Base-by-base conservation (phyloP, 2,329 filamentous ascomycete species). In the Fusarium newnesense region DNA sequence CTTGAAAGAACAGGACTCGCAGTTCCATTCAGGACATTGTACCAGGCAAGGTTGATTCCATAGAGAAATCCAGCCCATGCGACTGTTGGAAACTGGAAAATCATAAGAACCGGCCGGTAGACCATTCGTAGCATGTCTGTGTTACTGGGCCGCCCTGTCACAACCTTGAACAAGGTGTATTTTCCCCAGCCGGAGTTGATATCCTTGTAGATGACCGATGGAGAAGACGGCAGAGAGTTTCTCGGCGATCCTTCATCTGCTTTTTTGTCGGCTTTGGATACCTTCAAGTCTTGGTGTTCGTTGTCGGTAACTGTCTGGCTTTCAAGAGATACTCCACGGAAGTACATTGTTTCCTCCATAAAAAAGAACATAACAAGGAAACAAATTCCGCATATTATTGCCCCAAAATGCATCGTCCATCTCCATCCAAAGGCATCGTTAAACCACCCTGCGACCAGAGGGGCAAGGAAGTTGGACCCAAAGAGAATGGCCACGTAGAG, bases 301-400 rank as follows among this genome's bases (percentile, higher is more conserved):
- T 2, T 24, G 4, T 47, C 42, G 5, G 44, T 24, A 21, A 28
- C 8, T 11, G 34, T 19, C 16, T 63, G 21, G 4, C 60, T 47
- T 30, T 63, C 52, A 6, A 63, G 32, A 3, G 34, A 59, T 9
- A n/a, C 10, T 19, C 24, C 28, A 2, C 60, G 52, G 43, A 59
- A 63, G 34, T 59, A 63, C 53, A 63, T 63, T 1, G 60, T 63
- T 37, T 63, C 60, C 24, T 63, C 60, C 53, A 59, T 60, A 2
- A 60, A 63, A 19, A 63, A 32, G 5, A 63, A 63, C 36, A 63
- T 59, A 3, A 63, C 12, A 5, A 60, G 1, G 19, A 63, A 49
- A 18, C 36, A 49, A 1, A 63, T 24, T 11, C 43, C 28, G 12
- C 53, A 59, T 3, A 63, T 63, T 10, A 63, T 63, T 9, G 60